These are phyloP conservation scores for Exutisphaerella laricina DNA, from an alignment of 2,329 filamentous ascomycete genomes.

Conservation along the genomic window DNA sequence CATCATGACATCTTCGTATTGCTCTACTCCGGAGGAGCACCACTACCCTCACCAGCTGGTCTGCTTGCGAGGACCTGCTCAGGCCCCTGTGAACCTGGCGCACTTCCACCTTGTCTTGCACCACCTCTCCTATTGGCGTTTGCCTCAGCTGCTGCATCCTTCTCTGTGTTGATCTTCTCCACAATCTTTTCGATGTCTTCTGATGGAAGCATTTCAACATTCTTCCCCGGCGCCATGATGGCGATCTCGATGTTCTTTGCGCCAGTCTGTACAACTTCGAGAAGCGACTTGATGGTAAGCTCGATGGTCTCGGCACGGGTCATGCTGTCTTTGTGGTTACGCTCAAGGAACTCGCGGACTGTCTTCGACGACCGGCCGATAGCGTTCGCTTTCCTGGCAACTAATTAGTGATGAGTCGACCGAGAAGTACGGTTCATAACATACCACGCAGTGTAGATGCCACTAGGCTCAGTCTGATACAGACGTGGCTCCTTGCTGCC, in stretches of 20 bases:
- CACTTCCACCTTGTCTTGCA: constrained; percentile 40
- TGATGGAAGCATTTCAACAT: constrained; percentile 85
- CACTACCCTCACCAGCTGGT: constrained; percentile 32
- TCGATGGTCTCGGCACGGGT: constrained; percentile 93
- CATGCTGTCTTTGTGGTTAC: constrained; percentile 98
- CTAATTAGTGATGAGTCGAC: constrained; percentile 16
- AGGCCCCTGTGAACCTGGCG: constrained; percentile 23
- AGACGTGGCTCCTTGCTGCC: constrained; percentile 81
- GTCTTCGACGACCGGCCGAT: constrained; percentile 99
- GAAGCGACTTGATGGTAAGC: constrained; percentile 92
- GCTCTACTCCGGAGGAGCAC: constrained; percentile 18
- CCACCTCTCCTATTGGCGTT: constrained; percentile 78
- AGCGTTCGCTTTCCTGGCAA: constrained; percentile 89
- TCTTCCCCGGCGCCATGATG: constrained; percentile 89
- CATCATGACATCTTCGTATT: neutral
- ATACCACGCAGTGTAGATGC: constrained; percentile 98
- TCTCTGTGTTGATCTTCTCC: constrained; percentile 98
- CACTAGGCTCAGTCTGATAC: constrained; percentile 98
- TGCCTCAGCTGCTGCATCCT: constrained; percentile 79
- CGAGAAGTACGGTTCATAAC: too few relatives aligned
- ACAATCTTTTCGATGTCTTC: constrained; percentile 97
- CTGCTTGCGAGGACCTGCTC: constrained; percentile 34
- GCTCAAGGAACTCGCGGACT: constrained; percentile 94
- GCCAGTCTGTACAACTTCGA: constrained; percentile 97
- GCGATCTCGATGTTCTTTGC: constrained; percentile 99